Evolutionary conservation across 306 rosid genomes (phyloP).

Genomic region (Senna siamea): DNA sequence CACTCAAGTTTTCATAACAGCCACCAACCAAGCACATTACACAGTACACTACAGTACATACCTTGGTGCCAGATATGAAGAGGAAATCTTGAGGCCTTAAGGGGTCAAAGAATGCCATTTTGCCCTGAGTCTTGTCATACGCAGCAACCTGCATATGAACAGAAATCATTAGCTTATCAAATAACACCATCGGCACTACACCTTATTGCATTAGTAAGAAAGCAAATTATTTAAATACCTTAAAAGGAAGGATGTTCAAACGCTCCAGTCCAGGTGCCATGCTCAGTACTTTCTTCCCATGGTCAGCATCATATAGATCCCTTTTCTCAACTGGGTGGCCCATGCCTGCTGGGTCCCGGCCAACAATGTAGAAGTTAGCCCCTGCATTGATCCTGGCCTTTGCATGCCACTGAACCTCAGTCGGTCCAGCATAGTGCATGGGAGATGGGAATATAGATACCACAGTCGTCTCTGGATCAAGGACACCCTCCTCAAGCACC

Average conservation of each 20-base stretch:
- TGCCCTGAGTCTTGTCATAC: constrained; percentile 90
- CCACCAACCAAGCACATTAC: neutral
- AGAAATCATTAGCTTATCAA: constrained; percentile 32
- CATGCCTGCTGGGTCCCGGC: constrained; percentile 99
- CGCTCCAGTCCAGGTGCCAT: constrained; percentile 99
- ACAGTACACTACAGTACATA: constrained; percentile 32
- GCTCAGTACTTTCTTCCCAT: constrained; percentile 94
- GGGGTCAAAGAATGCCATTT: constrained; percentile 98
- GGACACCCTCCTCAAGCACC: constrained; percentile 99
- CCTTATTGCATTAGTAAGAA: neutral
- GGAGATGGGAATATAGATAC: constrained; percentile 99
- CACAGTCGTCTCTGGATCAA: constrained; percentile 97
- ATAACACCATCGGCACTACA: constrained; percentile 2
- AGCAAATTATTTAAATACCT: constrained; percentile 51
- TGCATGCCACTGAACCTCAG: constrained; percentile 99
- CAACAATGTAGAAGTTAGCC: constrained; percentile 96
- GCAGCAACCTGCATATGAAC: constrained; percentile 86
- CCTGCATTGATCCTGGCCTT: constrained; percentile 99
- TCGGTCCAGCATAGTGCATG: constrained; percentile 99
- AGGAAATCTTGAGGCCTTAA: constrained; percentile 89
- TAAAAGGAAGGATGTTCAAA: constrained; percentile 95
- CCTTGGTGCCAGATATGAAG: constrained; percentile 99
- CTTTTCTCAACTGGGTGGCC: constrained; percentile 89
- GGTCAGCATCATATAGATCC: constrained; percentile 96
- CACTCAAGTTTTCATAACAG: neutral